Evolutionary conservation across 257 asterid genomes (phyloP).

Genomic region (Solanum commersonii): DNA sequence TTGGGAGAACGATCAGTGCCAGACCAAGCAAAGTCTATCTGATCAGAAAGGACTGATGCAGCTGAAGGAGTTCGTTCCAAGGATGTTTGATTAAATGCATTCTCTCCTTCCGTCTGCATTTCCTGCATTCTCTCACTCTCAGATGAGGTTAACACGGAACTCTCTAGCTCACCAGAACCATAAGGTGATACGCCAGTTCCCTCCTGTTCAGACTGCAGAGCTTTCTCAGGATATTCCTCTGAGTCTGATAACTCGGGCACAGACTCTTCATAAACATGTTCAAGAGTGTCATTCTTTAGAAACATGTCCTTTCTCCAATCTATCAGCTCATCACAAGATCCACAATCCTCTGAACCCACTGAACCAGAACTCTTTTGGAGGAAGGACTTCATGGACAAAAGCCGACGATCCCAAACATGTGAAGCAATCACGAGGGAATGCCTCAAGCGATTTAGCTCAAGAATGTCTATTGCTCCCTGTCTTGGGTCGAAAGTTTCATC

Average conservation of each 20-base stretch:
- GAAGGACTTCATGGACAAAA: conserved; percentile 46
- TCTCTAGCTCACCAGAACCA: conserved; percentile 6
- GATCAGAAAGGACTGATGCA: conserved; percentile 69
- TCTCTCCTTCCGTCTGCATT: conserved; percentile 9
- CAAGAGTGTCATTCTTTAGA: conserved; percentile 15
- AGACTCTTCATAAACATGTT: conserved; percentile 24
- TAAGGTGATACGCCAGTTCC: conserved; percentile 13
- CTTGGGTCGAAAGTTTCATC: conserved; percentile 13
- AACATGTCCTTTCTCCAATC: conserved; percentile 22
- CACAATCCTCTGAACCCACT: conserved; percentile 21
- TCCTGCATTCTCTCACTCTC: conserved; percentile 12
- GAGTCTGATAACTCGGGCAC: conserved; percentile 17
- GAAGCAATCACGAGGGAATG: conserved; percentile 61
- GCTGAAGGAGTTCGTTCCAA: conserved; percentile 57
- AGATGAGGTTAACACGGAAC: conserved; percentile 7
- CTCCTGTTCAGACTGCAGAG: conserved; percentile 15
- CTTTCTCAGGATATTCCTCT: conserved; percentile 11
- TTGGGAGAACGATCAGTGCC: conserved; percentile 49
- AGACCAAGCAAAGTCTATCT: conserved; percentile 87
- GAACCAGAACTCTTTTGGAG: conserved; percentile 32
- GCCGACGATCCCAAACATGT: conserved; percentile 66
- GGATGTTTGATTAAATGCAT: conserved; percentile 10
- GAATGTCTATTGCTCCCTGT: conserved; percentile 45
- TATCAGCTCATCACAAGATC: conserved; percentile 12
- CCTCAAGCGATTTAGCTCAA: conserved; percentile 66